Evolutionary conservation across 768 basidiomycete species (phyloP), one percentile per base, ranked within the genome.

Genomic region (Tricholoma hemisulphureum): DNA sequence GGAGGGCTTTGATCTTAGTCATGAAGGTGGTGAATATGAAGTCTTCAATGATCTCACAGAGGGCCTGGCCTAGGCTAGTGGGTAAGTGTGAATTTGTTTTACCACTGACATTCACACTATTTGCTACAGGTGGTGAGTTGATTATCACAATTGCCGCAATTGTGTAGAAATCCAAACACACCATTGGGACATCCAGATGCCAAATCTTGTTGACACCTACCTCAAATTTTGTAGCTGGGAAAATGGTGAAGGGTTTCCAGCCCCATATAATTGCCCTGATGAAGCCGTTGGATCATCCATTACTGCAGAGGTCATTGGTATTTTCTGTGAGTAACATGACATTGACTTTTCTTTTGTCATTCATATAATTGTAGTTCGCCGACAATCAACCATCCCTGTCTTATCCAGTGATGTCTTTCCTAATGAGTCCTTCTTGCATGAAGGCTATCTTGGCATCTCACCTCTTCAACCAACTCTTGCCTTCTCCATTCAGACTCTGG

Each of bases 131-230:
- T 29, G 31, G 31, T n/a, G n/a, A n/a, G 35, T 56, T 37, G 58
- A 59, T 56, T 8, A 48, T 26, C 26, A 43, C 7, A 53, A 37
- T 24, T 31, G 51, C 39, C 13, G 28, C n/a, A 52, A 61, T 50
- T 32, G 60, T 41, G 45, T 45, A 28, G 43, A 52, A 31, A 50
- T 52, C 31, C 48, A 60, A 46, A 56, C 48, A 14, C 21, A n/a
- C 14, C 51, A 53, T 16, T 61, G 60, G 56, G 9, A 45, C 7
- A 50, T 61, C 23, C 60, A 61, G 32, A 46, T 57, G 24, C 37
- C 57, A 16, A 18, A 41, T n/a, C 60, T 61, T 20, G 51, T 61
- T 2, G 35, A 57, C 14, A 41, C 55, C 8, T 61, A 61, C 39
- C 60, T 61, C 9, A 21, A n/a, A 6, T 57, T 41, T 50, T 52